Evolutionary conservation across 2,329 filamentous ascomycete genomes (phyloP).

Genomic region (Hypoxylon sp.): DNA sequence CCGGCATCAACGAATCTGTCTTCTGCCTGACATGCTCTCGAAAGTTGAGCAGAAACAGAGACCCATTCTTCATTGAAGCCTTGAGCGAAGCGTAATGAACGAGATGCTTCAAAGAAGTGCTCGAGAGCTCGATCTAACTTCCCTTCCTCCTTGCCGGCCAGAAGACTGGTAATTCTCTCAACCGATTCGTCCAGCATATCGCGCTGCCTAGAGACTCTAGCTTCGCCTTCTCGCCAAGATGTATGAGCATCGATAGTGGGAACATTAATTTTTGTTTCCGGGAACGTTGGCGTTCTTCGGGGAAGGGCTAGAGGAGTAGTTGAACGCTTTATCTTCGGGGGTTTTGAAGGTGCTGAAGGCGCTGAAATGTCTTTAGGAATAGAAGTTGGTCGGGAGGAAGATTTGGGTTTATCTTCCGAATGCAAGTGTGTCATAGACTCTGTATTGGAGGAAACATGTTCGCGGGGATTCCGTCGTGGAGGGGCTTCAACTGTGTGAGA

Average conservation of each 20-base stretch:
- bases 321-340: not conserved
- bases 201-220: not conserved
- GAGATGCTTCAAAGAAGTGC: slow-evolving; percentile 39
- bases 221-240: not conserved
- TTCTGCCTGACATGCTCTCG: slow-evolving; percentile 53
- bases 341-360: not conserved
- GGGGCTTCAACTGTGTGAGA: not conserved
- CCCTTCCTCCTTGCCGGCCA: slow-evolving; percentile 38
- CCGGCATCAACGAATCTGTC: slow-evolving; percentile 54
- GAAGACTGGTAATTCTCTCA: slow-evolving; percentile 11
- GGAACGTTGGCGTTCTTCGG: not conserved
- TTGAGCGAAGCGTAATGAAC: slow-evolving; percentile 23
- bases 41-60: slow-evolving; percentile 53
- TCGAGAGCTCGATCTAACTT: slow-evolving; percentile 45
- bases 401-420: not conserved
- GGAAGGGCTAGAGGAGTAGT: not conserved
- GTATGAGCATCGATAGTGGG: not conserved
- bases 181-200: slow-evolving; percentile 1
- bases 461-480: not conserved
- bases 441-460: not conserved
- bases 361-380: not conserved
- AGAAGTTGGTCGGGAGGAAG: slow-evolving; percentile 7
- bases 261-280: slow-evolving; percentile 1
- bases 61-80: slow-evolving; percentile 46
- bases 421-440: not conserved